A percentile compares a stretch with the other conserved stretches of the same genome.
Evolutionary conservation across 2,329 filamentous ascomycete species (phyloP).

Genomic region (Gnomoniopsis sp.): DNA sequence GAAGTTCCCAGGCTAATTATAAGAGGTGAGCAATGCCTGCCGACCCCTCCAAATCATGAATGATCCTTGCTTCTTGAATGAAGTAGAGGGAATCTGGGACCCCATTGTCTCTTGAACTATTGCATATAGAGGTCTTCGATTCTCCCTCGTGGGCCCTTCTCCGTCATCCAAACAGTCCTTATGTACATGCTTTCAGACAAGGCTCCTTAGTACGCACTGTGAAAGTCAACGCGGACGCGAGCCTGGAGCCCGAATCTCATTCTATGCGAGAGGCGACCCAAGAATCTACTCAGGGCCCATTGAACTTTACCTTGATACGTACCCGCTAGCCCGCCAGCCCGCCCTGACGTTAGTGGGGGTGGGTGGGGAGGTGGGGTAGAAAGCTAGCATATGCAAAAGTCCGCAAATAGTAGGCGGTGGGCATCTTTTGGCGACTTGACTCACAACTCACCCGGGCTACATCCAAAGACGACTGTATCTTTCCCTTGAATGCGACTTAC

Average conservation of each 20-base stretch:
- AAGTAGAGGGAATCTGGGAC: neutral
- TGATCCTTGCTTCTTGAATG: neutral
- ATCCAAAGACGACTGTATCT: neutral
- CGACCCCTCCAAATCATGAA: neutral
- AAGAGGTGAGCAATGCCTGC: neutral
- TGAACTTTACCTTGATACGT: too few relatives aligned
- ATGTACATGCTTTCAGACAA: too few relatives aligned
- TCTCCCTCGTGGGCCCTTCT: too few relatives aligned
- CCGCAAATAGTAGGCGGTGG: neutral
- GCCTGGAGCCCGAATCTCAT: too few relatives aligned
- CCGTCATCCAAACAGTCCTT: too few relatives aligned
- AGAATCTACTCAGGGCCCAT: too few relatives aligned
- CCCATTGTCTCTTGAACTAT: too few relatives aligned
- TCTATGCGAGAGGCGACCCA: too few relatives aligned
- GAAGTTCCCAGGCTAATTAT: too few relatives aligned
- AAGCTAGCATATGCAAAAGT: neutral
- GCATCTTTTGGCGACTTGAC: neutral
- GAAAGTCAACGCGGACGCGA: too few relatives aligned
- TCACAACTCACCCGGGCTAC: neutral
- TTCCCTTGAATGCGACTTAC: neutral
- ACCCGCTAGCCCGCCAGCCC: too few relatives aligned
- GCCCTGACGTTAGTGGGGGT: slow-evolving; percentile 1
- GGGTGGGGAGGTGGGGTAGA: neutral
- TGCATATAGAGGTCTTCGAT: neutral
- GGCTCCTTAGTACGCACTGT: too few relatives aligned